phyloP scores from a whole-genome alignment of 225 moss, liverwort and hornwort species.

The Ulota crispa region DNA sequence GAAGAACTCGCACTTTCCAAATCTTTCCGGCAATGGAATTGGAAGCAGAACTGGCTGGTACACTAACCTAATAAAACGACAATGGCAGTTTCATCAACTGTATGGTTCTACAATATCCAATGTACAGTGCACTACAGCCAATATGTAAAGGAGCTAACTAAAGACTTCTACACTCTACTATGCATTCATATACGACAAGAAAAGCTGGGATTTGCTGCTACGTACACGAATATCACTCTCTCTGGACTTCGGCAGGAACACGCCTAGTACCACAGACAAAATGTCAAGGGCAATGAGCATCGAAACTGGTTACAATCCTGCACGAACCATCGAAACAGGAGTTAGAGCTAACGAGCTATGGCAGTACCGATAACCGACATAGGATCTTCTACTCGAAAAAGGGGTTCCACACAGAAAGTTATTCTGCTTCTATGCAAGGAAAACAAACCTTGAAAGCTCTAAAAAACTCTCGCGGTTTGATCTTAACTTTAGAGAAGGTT shows the following conservation, averaged over 20 bases:
- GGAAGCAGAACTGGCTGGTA: constrained; percentile 33
- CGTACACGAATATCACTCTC: constrained; percentile 37
- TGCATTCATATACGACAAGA: constrained; percentile 32
- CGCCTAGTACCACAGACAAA: constrained; percentile 36
- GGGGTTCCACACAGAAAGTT: too few species aligned
- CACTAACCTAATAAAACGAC: constrained; percentile 30
- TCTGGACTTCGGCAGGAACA: constrained; percentile 24
- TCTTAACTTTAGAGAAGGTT: background rate
- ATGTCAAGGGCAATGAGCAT: constrained; percentile 37
- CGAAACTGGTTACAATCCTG: constrained; percentile 46
- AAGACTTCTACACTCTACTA: constrained; percentile 37
- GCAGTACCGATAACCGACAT: background rate
- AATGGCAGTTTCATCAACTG: constrained; percentile 34
- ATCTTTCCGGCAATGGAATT: constrained; percentile 23
- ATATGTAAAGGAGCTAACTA: constrained; percentile 22
- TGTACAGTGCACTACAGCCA: constrained; percentile 43
- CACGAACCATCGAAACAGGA: constrained; percentile 20
- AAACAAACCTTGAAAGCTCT: background rate
- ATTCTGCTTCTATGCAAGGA: background rate
- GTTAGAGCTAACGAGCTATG: constrained; percentile 20
- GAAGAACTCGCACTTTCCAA: constrained; percentile 34
- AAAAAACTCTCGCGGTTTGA: background rate
- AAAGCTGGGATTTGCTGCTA: constrained; percentile 22
- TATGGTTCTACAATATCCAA: constrained; percentile 27
- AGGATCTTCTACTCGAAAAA: background rate